These are phyloP conservation scores for Alternaria metachromatica DNA, from an alignment of 2,329 filamentous ascomycete species.

Conservation along the genomic window DNA sequence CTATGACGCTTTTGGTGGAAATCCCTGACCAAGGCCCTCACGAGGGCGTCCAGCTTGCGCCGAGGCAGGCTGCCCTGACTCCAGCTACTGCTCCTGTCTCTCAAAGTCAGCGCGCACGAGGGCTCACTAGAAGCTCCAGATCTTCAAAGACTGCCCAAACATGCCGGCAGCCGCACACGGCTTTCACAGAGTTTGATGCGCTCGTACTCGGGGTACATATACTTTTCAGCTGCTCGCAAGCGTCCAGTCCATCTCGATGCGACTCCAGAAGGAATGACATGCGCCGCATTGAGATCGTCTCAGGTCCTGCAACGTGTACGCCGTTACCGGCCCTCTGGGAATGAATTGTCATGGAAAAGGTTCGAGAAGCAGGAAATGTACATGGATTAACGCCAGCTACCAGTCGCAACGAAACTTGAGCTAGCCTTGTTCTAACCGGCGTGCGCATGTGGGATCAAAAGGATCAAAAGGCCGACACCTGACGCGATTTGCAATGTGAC, in stretches of 20 bases:
- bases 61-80: neutral
- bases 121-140: neutral
- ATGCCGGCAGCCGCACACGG: neutral
- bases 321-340: constrained; percentile 2
- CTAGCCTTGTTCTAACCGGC: constrained; percentile 2
- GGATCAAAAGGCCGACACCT: neutral
- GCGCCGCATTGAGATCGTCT: constrained; percentile 3
- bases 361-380: constrained; percentile 9
- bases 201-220: neutral
- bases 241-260: neutral
- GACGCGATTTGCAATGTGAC: neutral
- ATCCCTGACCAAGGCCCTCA: constrained; percentile 16
- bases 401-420: constrained; percentile 12
- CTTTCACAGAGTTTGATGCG: neutral
- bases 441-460: constrained; percentile 1
- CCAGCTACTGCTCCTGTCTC: neutral
- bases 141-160: neutral
- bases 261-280: neutral
- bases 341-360: constrained; percentile 5
- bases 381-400: constrained; percentile 11
- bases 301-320: neutral
- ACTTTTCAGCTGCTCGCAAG: neutral
- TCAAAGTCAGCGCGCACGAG: constrained; percentile 2
- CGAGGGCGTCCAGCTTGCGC: constrained; percentile 5
- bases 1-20: constrained; percentile 29